phyloP scores from a whole-genome alignment of 2,329 filamentous ascomycete species.

The Alternaria angustiovoidea region DNA sequence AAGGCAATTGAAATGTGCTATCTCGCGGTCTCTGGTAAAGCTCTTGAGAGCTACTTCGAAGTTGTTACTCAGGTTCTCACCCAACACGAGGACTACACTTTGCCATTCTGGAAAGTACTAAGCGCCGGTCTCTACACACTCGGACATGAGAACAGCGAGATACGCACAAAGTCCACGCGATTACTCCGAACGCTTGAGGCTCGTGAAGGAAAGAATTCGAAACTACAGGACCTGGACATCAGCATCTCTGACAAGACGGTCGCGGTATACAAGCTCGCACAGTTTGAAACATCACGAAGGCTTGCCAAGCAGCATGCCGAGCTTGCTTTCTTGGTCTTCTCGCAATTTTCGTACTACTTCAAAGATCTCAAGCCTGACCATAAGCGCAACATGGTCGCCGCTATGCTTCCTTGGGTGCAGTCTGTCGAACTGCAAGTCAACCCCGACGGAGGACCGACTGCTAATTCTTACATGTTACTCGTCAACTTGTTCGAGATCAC shows the following conservation, averaged over 20 bases:
- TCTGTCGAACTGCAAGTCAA: constrained; percentile 91
- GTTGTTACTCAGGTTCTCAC: constrained; percentile 88
- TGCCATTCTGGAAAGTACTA: constrained; percentile 89
- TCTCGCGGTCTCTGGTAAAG: constrained; percentile 78
- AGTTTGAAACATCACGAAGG: constrained; percentile 94
- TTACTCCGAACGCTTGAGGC: constrained; percentile 84
- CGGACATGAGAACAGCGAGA: constrained; percentile 88
- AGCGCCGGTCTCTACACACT: constrained; percentile 90
- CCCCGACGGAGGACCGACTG: constrained; percentile 87
- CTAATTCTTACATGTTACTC: constrained; percentile 90
- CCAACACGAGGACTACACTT: constrained; percentile 80
- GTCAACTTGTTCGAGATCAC: constrained; percentile 97
- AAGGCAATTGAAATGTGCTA: constrained; percentile 94
- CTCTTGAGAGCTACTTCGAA: constrained; percentile 93
- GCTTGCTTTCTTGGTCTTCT: constrained; percentile 91
- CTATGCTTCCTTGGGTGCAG: constrained; percentile 95
- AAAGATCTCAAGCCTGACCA: constrained; percentile 82
- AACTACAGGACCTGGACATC: constrained; percentile 96
- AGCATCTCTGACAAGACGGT: constrained; percentile 99
- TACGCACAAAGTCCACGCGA: constrained; percentile 85
- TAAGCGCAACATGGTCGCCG: constrained; percentile 92
- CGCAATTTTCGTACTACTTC: constrained; percentile 93
- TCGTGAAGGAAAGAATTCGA: constrained; percentile 83
- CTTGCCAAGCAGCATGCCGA: constrained; percentile 89
- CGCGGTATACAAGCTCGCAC: constrained; percentile 94